Percentiles rank a stretch among this genome's conserved stretches.
These are phyloP conservation scores for Stygiomarasmius scandens DNA, from an alignment of 1,284 basidiomycete genomes.

Conservation along the genomic window DNA sequence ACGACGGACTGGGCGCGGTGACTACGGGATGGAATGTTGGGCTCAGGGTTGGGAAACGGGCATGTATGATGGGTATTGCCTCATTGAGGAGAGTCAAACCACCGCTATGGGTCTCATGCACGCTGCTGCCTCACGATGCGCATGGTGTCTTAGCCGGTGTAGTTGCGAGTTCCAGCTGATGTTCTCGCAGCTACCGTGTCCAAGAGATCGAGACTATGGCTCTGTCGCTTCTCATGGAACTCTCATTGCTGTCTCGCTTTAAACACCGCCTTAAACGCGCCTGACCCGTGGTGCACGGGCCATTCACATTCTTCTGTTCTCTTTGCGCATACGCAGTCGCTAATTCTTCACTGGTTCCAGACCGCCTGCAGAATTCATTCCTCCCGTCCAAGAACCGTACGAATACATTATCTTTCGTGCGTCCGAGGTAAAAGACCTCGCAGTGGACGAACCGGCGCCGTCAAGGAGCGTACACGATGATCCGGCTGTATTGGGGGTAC, in stretches of 20 bases:
- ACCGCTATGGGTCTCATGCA: background rate
- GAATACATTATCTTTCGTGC: slow-evolving; percentile 84
- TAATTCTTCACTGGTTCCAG: slow-evolving; percentile 38
- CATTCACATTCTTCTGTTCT: background rate
- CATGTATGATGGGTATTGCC: background rate
- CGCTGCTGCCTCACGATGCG: background rate
- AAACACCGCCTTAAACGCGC: too few species aligned
- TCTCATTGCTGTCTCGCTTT: too few species aligned
- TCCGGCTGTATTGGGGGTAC: slow-evolving; percentile 74
- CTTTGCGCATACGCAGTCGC: background rate
- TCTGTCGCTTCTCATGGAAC: too few species aligned
- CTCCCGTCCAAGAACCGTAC: slow-evolving; percentile 77
- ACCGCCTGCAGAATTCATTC: slow-evolving; percentile 72
- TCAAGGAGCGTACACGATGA: slow-evolving; percentile 73
- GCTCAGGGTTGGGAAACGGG: background rate
- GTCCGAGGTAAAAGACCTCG: slow-evolving; percentile 79
- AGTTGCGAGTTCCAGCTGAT: too few species aligned
- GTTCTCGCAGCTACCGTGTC: too few species aligned
- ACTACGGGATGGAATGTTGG: background rate
- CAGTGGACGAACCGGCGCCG: slow-evolving; percentile 67
- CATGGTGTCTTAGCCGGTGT: too few species aligned
- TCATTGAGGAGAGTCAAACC: background rate
- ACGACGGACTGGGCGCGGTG: background rate
- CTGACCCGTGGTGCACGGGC: too few species aligned
- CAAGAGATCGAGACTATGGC: too few species aligned